Base-by-base conservation (phyloP, 495 filamentous ascomycete species). In the Penicillium manginii region DNA sequence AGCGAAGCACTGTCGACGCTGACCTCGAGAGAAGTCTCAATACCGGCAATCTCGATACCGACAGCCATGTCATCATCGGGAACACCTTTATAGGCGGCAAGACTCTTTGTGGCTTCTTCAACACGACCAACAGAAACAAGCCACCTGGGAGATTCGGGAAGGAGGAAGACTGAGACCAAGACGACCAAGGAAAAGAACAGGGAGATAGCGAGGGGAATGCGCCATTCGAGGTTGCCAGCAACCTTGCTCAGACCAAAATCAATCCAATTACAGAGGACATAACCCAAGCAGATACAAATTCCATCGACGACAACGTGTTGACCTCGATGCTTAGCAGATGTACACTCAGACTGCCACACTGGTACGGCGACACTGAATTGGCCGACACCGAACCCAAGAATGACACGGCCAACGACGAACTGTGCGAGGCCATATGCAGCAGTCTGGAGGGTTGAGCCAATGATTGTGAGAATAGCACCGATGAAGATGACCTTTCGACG, bases 231-330 rank as follows among this genome's bases (percentile, higher is more conserved):
- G 14, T 65, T 62, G 1, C 78, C 77, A 19, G 62, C 52, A 5
- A 74, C 61, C 49, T 74, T 78, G 62, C 62, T 80, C 14, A 78
- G 54, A 18, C 76, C 81, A 54, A 82, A 89, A 60, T 85, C 83
- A n/a, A 89, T 78, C 86, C 85, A 89, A 58, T 87, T 86, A 14
- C 82, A 84, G 14, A 87, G 76, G 1, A 83, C 78, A 33, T 86
- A 84, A 43, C 84, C 86, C 48, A 85, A 77, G 57, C 83, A 85
- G 62, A 81, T 83, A 65, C 72, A 81, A 12, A 81, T 69, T 11
- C 79, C 77, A 33, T 80, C 76, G 3, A 78, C 64, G 19, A 83
- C 66, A 29, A 83, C 80, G 57, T 76, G 68, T 39, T 73, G 70
- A 2, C 80, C 80, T 31, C 81, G 78, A 52, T 68, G 60, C 23